Percentiles rank a stretch among this genome's conserved stretches.
phyloP scores from a whole-genome alignment of 108 stramenopile species.

The Licmophora abbreviata region DNA sequence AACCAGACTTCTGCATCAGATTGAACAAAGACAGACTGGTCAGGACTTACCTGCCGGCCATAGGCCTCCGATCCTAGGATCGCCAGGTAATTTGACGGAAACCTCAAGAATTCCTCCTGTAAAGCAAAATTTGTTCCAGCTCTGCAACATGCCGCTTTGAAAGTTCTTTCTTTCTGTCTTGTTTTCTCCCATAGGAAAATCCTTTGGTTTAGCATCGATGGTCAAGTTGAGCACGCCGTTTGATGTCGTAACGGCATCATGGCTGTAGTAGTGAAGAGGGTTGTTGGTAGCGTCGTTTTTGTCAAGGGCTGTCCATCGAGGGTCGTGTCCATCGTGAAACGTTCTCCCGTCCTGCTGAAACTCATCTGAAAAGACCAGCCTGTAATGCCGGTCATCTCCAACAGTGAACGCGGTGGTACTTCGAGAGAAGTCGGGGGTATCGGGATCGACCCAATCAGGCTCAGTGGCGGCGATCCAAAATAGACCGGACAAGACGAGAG shows the following conservation, averaged over 20 bases:
- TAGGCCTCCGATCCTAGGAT: constrained; percentile 61
- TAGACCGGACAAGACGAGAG: too few species aligned
- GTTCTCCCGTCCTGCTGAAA: constrained; percentile 81
- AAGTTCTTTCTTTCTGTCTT: constrained; percentile 70
- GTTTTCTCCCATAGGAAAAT: constrained; percentile 73
- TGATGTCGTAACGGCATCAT: constrained; percentile 57
- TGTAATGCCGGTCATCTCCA: constrained; percentile 44
- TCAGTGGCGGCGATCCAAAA: too few species aligned
- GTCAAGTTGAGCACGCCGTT: constrained; percentile 65
- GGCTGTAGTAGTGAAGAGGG: constrained; percentile 75
- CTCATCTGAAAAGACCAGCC: constrained; percentile 89
- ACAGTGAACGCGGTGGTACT: constrained; percentile 19
- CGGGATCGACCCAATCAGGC: constrained; percentile 87
- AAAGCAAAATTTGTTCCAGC: constrained; percentile 94
- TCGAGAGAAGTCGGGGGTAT: constrained; percentile 40
- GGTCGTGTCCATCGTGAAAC: constrained; percentile 92
- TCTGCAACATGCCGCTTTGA: constrained; percentile 79
- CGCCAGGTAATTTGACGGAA: constrained; percentile 72
- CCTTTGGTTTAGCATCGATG: constrained; percentile 50
- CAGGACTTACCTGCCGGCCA: constrained; percentile 77
- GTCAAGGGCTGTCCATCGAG: constrained; percentile 90
- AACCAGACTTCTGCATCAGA: too few species aligned
- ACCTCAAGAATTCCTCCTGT: constrained; percentile 87
- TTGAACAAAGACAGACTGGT: too few species aligned
- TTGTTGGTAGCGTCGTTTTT: constrained; percentile 83